These are phyloP conservation scores for Lithospermum erythrorhizon DNA, from an alignment of 257 asterid genomes.

Conservation along the genomic window DNA sequence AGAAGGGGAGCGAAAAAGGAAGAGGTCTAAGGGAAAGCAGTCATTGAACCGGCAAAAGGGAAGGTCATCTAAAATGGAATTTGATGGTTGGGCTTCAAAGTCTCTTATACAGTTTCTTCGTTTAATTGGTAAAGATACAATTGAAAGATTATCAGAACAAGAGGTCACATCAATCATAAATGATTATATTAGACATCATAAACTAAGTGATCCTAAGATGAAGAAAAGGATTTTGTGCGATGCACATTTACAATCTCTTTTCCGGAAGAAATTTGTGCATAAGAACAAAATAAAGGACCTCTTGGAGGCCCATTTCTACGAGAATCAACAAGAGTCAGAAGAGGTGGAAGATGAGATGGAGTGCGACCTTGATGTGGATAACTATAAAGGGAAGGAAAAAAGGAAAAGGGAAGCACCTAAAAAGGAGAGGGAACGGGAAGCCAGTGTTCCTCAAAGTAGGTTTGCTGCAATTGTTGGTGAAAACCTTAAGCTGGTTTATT, in stretches of 20 bases:
- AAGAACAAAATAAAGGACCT: slow-evolving; percentile 33
- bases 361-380: slow-evolving; percentile 20
- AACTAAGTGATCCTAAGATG: slow-evolving; percentile 37
- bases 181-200: slow-evolving; percentile 39
- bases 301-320: slow-evolving; percentile 52
- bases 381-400: slow-evolving; percentile 24
- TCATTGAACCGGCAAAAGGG: slow-evolving; percentile 9
- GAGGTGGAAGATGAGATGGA: slow-evolving; percentile 37
- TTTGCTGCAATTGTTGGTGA: slow-evolving; percentile 52
- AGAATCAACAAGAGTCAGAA: slow-evolving; percentile 38
- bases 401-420: slow-evolving; percentile 16
- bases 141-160: slow-evolving; percentile 30
- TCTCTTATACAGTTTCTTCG: slow-evolving; percentile 54
- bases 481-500: slow-evolving; percentile 63
- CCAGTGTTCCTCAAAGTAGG: slow-evolving; percentile 19
- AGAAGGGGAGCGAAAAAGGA: slow-evolving; percentile 18
- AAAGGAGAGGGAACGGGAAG: slow-evolving; percentile 14
- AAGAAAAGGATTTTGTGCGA: slow-evolving; percentile 48
- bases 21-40: slow-evolving; percentile 20
- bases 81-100: slow-evolving; percentile 70
- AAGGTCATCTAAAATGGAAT: slow-evolving; percentile 35
- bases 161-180: slow-evolving; percentile 44
- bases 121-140: slow-evolving; percentile 48
- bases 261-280: slow-evolving; percentile 30
- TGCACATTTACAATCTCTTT: slow-evolving; percentile 33